Percentiles rank a stretch among this genome's conserved stretches.
phyloP scores from a whole-genome alignment of 148 eudicot species.

The Silene conica region DNA sequence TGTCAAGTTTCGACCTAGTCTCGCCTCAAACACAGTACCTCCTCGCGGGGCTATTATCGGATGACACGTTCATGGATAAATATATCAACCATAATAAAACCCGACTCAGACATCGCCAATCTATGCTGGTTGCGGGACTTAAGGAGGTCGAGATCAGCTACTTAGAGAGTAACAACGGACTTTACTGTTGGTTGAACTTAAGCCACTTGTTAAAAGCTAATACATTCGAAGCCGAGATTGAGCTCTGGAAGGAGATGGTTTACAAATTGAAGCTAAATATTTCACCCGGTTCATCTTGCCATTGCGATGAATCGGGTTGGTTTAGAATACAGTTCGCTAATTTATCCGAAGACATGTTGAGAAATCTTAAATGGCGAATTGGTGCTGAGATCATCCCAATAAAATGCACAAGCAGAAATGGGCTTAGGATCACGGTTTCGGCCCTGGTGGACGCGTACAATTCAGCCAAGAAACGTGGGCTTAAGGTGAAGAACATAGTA shows the following conservation, averaged over 20 bases:
- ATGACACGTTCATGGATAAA: too few species aligned
- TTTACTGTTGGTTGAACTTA: slow-evolving; percentile 77
- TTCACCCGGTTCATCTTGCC: slow-evolving; percentile 83
- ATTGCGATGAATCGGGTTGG: slow-evolving; percentile 74
- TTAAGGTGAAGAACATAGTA: too few species aligned
- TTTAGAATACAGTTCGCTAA: slow-evolving; percentile 72
- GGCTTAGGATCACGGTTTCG: slow-evolving; percentile 43
- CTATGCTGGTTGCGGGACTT: slow-evolving; percentile 38
- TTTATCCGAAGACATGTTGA: slow-evolving; percentile 49
- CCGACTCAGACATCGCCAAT: slow-evolving; percentile 38
- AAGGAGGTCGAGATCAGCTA: slow-evolving; percentile 44
- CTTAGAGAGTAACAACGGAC: slow-evolving; percentile 53
- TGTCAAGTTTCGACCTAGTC: too few species aligned
- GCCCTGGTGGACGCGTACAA: slow-evolving; percentile 64
- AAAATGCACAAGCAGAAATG: slow-evolving; percentile 50
- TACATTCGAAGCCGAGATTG: slow-evolving; percentile 63
- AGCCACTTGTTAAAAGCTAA: slow-evolving; percentile 40
- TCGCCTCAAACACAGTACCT: too few species aligned
- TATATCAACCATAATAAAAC: too few species aligned
- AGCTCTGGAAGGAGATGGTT: slow-evolving; percentile 64
- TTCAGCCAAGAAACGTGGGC: too few species aligned
- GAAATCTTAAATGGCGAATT: slow-evolving; percentile 77
- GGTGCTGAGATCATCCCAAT: slow-evolving; percentile 66
- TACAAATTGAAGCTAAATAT: too few species aligned
- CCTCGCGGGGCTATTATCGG: too few species aligned